Base-by-base conservation (phyloP, 169 alveolate species). In the Plasmodium gallinaceum region DNA sequence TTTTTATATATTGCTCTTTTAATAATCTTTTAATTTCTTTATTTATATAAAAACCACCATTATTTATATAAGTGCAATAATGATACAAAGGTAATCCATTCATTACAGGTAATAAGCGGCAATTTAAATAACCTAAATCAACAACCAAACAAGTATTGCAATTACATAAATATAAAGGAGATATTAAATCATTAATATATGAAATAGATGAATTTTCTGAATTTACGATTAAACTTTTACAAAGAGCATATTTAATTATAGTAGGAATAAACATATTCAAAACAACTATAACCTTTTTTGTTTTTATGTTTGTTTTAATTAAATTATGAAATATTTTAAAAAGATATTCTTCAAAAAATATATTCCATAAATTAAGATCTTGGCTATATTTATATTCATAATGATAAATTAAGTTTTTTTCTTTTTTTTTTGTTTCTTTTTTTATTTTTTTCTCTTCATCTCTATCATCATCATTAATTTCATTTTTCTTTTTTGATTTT, bases 201-300 rank as follows among this genome's bases (percentile, higher is more conserved):
- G 91, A 83, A 43, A 83, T 83, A 1, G 86, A 83, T 18, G 73
- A n/a, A 48, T 69, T 54, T 51, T 83, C 85, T 24, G 39, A 39
- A 66, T 83, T 83, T 58, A 68, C 86, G 20, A 83, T 69, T 26
- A 83, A 70, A 83, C 74, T 16, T 69, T 68, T 83, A 48, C 91
- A 83, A 9, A 83, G 85, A 73, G 91, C 18, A 83, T 83, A 83
- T 83, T 70, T 68, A 42, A 83, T 83, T 37, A 83, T 42, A 22
- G 91, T 83, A 16, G 91, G 91, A 5, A 83, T 52, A 46, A 83
- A 83, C 91, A 83, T 83, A 37, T 83, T 83, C 73, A 83, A 68
- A 42, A 83, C 74, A 3, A 83, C 62, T 54, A 83, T 70, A 18
- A 83, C 91, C 24, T 83, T 83, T 83, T 83, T 83, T 58, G 85